These are phyloP conservation scores for Rhododendron williamsianum DNA, from an alignment of 148 eudicot genomes.

Conservation along the genomic window DNA sequence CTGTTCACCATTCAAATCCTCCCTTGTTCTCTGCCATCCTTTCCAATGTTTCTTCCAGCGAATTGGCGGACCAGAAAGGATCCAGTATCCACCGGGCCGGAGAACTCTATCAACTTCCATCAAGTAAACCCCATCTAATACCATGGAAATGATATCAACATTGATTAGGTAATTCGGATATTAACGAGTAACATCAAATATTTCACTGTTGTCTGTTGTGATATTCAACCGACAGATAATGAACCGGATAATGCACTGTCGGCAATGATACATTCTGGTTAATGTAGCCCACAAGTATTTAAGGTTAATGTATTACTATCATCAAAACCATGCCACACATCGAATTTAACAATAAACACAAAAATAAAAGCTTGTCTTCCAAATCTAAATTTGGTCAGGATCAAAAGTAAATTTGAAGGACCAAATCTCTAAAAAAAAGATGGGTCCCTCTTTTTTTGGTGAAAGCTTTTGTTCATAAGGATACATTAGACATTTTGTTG, in stretches of 20 bases:
- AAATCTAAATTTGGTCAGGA: too few species aligned
- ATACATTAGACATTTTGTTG: neutral
- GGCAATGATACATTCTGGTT: neutral
- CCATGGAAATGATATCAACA: neutral
- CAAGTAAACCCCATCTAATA: constrained; percentile 55
- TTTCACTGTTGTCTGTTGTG: neutral
- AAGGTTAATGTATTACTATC: neutral
- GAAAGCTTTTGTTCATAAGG: too few species aligned
- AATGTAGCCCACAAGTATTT: neutral
- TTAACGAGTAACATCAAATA: neutral
- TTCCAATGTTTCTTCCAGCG: constrained; percentile 51
- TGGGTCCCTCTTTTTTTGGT: too few species aligned
- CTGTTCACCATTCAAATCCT: constrained; percentile 75
- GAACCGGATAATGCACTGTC: neutral
- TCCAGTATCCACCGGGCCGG: constrained; percentile 80
- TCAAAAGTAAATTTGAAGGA: too few species aligned
- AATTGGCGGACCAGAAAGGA: constrained; percentile 69
- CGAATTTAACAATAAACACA: neutral
- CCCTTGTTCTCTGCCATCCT: constrained; percentile 64
- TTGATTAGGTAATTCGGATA: neutral
- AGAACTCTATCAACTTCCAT: constrained; percentile 75
- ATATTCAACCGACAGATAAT: neutral
- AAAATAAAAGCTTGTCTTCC: neutral
- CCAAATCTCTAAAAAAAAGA: too few species aligned
- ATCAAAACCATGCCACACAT: neutral